A percentile compares a stretch with the other conserved stretches of the same genome.
phyloP scores from a whole-genome alignment of 768 basidiomycete genomes.

The Boletus vinaceobasis region DNA sequence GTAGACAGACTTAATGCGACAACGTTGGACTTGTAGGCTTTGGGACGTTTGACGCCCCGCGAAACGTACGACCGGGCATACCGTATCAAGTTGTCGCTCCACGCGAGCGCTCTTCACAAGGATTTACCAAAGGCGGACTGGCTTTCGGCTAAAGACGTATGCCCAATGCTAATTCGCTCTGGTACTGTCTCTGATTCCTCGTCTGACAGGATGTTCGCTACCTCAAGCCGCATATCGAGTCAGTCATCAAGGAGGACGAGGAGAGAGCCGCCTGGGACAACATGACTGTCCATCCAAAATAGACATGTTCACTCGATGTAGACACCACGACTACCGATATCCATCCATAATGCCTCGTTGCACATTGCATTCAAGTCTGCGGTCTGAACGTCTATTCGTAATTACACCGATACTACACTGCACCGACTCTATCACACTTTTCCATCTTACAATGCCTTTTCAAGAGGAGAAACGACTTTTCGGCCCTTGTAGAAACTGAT shows the following conservation, averaged over 20 bases:
- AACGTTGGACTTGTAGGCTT: slow-evolving; percentile 51
- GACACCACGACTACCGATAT: slow-evolving; percentile 20
- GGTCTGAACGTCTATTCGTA: slow-evolving; percentile 6
- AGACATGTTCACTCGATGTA: slow-evolving; percentile 34
- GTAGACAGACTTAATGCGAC: neutral
- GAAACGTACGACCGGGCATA: slow-evolving; percentile 88
- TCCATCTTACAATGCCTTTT: slow-evolving; percentile 57
- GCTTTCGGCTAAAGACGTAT: slow-evolving; percentile 72
- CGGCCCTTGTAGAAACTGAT: slow-evolving; percentile 81
- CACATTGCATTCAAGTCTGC: neutral
- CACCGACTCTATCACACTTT: neutral
- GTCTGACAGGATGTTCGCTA: slow-evolving; percentile 78
- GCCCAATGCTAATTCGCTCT: slow-evolving; percentile 15
- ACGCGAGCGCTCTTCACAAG: slow-evolving; percentile 74
- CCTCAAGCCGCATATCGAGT: slow-evolving; percentile 72
- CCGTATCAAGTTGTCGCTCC: slow-evolving; percentile 79
- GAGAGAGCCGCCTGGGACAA: slow-evolving; percentile 85
- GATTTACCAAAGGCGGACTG: slow-evolving; percentile 80
- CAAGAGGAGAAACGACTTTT: slow-evolving; percentile 67
- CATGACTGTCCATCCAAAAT: slow-evolving; percentile 66
- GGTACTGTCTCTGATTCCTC: slow-evolving; percentile 7
- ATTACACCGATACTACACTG: slow-evolving; percentile 15
- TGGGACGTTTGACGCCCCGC: slow-evolving; percentile 72
- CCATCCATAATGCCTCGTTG: slow-evolving; percentile 9
- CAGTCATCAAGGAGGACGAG: slow-evolving; percentile 68